phyloP scores from a whole-genome alignment of 805 yeast genomes.

The Suhomyces pyralidae region DNA sequence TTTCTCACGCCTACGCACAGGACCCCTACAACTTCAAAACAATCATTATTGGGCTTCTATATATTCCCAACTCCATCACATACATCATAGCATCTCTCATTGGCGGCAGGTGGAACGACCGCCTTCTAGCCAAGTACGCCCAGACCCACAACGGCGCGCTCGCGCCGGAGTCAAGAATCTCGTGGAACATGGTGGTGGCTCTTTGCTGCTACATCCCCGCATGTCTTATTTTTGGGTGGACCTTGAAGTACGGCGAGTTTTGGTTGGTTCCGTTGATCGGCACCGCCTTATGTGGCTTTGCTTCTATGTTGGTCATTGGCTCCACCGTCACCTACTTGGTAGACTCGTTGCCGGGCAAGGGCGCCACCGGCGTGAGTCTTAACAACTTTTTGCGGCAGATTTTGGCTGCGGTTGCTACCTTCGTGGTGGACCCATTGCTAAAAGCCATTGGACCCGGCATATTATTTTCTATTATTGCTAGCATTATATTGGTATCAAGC shows the following conservation, averaged over 20 bases:
- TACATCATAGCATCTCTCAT: constrained; percentile 72
- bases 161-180: constrained; percentile 75
- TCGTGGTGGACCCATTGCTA: constrained; percentile 68
- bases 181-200: constrained; percentile 69
- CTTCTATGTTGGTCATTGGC: constrained; percentile 81
- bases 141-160: constrained; percentile 59
- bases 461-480: constrained; percentile 63
- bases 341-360: constrained; percentile 81
- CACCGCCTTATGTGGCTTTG: constrained; percentile 76
- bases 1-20: constrained; percentile 58
- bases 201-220: constrained; percentile 61
- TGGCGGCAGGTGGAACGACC: constrained; percentile 81
- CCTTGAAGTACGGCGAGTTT: constrained; percentile 57
- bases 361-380: constrained; percentile 85
- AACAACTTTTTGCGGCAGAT: constrained; percentile 72
- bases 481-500: constrained; percentile 47
- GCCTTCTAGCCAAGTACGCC: constrained; percentile 49
- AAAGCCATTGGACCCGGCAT: constrained; percentile 69
- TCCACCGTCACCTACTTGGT: constrained; percentile 77
- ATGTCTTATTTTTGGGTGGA: constrained; percentile 79
- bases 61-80: constrained; percentile 79
- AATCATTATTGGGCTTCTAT: constrained; percentile 67
- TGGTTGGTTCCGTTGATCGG: constrained; percentile 85
- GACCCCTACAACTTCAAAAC: constrained; percentile 69
- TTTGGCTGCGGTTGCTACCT: constrained; percentile 74